Evolutionary conservation across 2,329 filamentous ascomycete species (phyloP).

Genomic region (Podosphaera xanthii): DNA sequence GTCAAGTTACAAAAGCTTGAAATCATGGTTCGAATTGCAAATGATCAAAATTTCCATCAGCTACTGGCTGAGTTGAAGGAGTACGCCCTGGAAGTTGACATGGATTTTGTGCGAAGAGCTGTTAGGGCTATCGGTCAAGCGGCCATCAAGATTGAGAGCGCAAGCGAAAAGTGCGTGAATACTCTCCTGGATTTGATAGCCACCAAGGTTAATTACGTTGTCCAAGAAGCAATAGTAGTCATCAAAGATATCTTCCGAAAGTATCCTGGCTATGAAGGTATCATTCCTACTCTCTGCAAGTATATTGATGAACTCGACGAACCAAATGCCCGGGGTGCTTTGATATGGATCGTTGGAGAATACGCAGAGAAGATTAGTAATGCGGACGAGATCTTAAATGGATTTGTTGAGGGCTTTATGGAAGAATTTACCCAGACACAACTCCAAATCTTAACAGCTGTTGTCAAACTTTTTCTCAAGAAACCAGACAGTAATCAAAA

Average conservation of each 20-base stretch:
- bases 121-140: conserved; percentile 95
- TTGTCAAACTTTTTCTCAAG: conserved; percentile 94
- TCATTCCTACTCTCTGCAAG: conserved; percentile 88
- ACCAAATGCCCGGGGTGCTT: conserved; percentile 64
- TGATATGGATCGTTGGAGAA: conserved; percentile 98
- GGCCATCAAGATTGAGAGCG: conserved; percentile 91
- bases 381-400: conserved; percentile 76
- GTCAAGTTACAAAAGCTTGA: conserved; percentile 95
- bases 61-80: conserved; percentile 86
- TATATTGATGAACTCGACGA: conserved; percentile 95
- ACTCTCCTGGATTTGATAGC: conserved; percentile 82
- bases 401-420: conserved; percentile 83
- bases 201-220: conserved; percentile 96
- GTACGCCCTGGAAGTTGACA: conserved; percentile 93
- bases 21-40: conserved; percentile 98
- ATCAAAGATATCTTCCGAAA: conserved; percentile 97
- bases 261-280: conserved; percentile 92
- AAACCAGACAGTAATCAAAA: conserved; percentile 81
- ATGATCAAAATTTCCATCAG: conserved; percentile 90
- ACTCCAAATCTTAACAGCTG: conserved; percentile 86
- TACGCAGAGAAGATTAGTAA: conserved; percentile 99
- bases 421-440: conserved; percentile 99
- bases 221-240: conserved; percentile 95
- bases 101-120: conserved; percentile 90
- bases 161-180: conserved; percentile 88